Evolutionary conservation across 306 rosid genomes (phyloP), one percentile per base, ranked within the genome.

Genomic region (Styphnolobium japonicum): DNA sequence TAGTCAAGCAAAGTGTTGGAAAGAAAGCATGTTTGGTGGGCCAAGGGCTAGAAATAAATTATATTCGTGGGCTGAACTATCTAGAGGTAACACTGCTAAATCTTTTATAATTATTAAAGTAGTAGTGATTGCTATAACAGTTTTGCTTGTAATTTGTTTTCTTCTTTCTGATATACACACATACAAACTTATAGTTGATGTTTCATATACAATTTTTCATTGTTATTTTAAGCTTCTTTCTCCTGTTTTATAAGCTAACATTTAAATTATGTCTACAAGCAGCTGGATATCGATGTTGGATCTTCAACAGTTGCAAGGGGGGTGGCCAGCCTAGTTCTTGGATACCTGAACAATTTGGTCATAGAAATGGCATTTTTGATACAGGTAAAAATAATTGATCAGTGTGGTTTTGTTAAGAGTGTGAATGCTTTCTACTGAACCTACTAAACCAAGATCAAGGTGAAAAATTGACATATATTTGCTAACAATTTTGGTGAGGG

Each of bases 1-100:
- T 92, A 67, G 91, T 89, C 18, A 92, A 89, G 80, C 92, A 88
- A 66, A 86, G 94, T 79, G 94, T 92, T 56, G 97, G 94, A 21
- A 89, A 89, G 83, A 89, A 88, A 49, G 87, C 94, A 3, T 92
- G 92, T 84, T 85, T 92, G 72, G 0, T 89, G 3, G 91, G 92
- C 42, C 88, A 92, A 81, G 87, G 87, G 0, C 89, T 92, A 11
- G 85, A 92, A 76, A 45, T 76, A 42, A 75, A 55, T 51, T 89
- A 92, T 81, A 80, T 74, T 45, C 90, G 89, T 6, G 94, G 94
- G 62, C 80, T 67, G 60, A 92, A 92, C 87, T 92, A 92, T 82
- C 57, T 92, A 18, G 97, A 92, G 91, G 97, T 86, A 67, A 81
- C 21, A 53, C 7, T 40, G 25, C 23, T 55, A 29, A 58, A 40